A percentile compares a stretch with the other conserved stretches of the same genome.
phyloP scores from a whole-genome alignment of 2,329 filamentous ascomycete species.

The Cadophora malorum region DNA sequence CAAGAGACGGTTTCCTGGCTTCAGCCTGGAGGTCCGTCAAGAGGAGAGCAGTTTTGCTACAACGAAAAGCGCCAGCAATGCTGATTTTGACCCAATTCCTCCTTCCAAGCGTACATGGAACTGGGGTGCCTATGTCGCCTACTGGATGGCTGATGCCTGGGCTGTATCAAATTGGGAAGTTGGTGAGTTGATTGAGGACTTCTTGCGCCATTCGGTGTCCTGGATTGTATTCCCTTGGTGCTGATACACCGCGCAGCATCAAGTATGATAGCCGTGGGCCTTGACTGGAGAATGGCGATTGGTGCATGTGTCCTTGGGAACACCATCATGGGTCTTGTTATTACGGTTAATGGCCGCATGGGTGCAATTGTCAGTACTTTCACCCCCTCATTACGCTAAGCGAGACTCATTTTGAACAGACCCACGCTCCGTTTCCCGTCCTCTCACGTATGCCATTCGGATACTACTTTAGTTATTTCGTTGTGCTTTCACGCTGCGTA shows the following conservation, averaged over 20 bases:
- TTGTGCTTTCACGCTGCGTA: slow-evolving; percentile 50
- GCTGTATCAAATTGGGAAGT: slow-evolving; percentile 35
- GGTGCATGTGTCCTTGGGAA: slow-evolving; percentile 52
- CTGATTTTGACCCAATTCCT: slow-evolving; percentile 35
- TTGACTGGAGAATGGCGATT: slow-evolving; percentile 61
- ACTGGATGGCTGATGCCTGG: slow-evolving; percentile 35
- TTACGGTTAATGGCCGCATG: slow-evolving; percentile 51
- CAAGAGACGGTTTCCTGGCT: slow-evolving; percentile 27
- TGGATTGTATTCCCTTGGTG: neutral
- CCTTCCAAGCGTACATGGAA: slow-evolving; percentile 32
- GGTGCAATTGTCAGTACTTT: slow-evolving; percentile 42
- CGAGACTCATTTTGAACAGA: slow-evolving; percentile 29
- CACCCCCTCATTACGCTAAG: slow-evolving; percentile 15
- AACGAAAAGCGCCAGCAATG: slow-evolving; percentile 28
- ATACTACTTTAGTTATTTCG: slow-evolving; percentile 52
- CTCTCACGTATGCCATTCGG: slow-evolving; percentile 54
- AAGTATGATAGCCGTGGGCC: slow-evolving; percentile 35
- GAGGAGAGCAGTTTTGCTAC: slow-evolving; percentile 34
- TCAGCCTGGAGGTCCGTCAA: slow-evolving; percentile 31
- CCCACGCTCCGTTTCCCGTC: slow-evolving; percentile 57
- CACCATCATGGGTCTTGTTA: slow-evolving; percentile 47
- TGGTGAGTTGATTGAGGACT: slow-evolving; percentile 23
- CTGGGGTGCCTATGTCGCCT: slow-evolving; percentile 31
- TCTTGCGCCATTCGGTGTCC: neutral
- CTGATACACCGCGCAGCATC: slow-evolving; percentile 29